Percentiles rank a stretch among this genome's conserved stretches.
Evolutionary conservation across 345 rosid species (phyloP).

Genomic region (Orychophragmus violaceus): DNA sequence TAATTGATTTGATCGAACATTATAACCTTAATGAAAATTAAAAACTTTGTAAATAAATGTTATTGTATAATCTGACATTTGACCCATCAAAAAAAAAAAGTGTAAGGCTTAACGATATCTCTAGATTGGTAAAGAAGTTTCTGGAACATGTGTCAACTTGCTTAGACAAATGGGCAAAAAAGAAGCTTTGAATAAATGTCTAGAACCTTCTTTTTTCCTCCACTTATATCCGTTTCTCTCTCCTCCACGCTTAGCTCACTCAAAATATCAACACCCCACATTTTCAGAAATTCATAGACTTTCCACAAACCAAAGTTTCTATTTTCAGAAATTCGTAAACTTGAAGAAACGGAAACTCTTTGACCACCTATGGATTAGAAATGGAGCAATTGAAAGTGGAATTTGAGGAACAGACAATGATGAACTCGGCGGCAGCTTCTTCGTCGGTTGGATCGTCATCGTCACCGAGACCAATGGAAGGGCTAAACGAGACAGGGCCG

Average conservation of each 20-base stretch:
- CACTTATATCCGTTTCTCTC: slow-evolving; percentile 21
- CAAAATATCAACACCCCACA: background rate
- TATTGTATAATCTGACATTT: too few species aligned
- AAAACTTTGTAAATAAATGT: too few species aligned
- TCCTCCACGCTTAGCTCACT: background rate
- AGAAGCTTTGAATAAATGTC: background rate
- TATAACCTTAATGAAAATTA: too few species aligned
- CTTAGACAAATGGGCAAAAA: slow-evolving; percentile 3
- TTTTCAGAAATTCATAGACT: background rate
- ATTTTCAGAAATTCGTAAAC: background rate
- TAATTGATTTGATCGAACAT: too few species aligned
- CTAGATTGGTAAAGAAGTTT: slow-evolving; percentile 9
- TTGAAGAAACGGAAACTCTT: background rate
- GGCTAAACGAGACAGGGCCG: slow-evolving; percentile 67
- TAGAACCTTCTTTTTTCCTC: slow-evolving; percentile 25
- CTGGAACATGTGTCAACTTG: slow-evolving; percentile 19
- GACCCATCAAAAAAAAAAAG: too few species aligned
- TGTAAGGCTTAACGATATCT: background rate
- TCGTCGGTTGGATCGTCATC: slow-evolving; percentile 40
- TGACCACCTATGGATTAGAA: slow-evolving; percentile 11
- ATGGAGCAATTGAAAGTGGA: slow-evolving; percentile 33
- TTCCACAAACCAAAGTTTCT: background rate
- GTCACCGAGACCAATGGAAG: slow-evolving; percentile 65
- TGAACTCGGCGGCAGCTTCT: slow-evolving; percentile 19
- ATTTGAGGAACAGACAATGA: slow-evolving; percentile 44